These are phyloP conservation scores for Fusarium azukiicola DNA, from an alignment of 2,329 filamentous ascomycete species.

Conservation along the genomic window DNA sequence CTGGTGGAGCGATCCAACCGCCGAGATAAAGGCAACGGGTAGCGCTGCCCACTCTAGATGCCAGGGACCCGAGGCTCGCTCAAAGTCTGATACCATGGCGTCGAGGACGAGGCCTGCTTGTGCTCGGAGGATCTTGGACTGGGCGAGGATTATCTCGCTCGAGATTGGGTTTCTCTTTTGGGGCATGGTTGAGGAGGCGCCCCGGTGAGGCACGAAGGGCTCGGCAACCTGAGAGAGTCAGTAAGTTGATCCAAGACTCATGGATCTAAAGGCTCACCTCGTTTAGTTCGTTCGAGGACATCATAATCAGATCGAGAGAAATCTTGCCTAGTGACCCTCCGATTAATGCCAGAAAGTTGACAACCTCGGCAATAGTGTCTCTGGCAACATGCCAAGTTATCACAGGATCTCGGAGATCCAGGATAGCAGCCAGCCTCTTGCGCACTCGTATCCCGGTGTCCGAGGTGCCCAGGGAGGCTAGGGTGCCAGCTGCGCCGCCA, in stretches of 20 bases:
- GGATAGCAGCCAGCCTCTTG: slow-evolving; percentile 70
- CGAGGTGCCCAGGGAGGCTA: slow-evolving; percentile 73
- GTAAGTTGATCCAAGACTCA: slow-evolving; percentile 73
- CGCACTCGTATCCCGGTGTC: slow-evolving; percentile 72
- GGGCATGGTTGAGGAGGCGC: slow-evolving; percentile 77
- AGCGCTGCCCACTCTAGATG: slow-evolving; percentile 79
- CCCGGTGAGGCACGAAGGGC: slow-evolving; percentile 72
- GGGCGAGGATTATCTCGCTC: slow-evolving; percentile 76
- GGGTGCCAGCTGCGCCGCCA: slow-evolving; percentile 76
- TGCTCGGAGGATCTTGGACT: slow-evolving; percentile 75
- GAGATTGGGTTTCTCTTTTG: slow-evolving; percentile 80
- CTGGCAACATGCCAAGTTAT: slow-evolving; percentile 79
- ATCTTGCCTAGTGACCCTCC: slow-evolving; percentile 77
- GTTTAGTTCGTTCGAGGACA: slow-evolving; percentile 76
- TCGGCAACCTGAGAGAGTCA: slow-evolving; percentile 74
- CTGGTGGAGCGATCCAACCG: slow-evolving; percentile 74
- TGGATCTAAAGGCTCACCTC: slow-evolving; percentile 69
- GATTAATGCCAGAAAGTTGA: slow-evolving; percentile 75
- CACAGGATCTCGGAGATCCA: slow-evolving; percentile 70
- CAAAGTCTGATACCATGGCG: slow-evolving; percentile 78
- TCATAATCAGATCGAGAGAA: slow-evolving; percentile 70
- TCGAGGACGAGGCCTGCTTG: slow-evolving; percentile 75
- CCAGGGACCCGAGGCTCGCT: slow-evolving; percentile 78
- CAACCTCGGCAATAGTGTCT: slow-evolving; percentile 75
- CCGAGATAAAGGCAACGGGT: slow-evolving; percentile 75